phyloP scores from a whole-genome alignment of 2,329 filamentous ascomycete species.

The Paradendryphiella salina region DNA sequence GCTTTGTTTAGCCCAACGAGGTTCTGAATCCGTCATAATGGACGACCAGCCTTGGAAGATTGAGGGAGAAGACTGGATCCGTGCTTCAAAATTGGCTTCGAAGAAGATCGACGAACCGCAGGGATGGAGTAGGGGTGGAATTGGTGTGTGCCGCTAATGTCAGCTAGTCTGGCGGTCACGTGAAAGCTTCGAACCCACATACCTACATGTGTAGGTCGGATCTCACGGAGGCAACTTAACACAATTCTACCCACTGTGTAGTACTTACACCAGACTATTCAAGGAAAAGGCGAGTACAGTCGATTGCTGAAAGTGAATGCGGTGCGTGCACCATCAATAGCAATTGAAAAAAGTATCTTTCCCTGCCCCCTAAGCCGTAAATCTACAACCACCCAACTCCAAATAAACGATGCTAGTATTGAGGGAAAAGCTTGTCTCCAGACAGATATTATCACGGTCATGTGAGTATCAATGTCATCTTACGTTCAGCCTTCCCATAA shows the following conservation, averaged over 20 bases:
- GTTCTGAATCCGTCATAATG: not conserved
- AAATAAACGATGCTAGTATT: constrained; percentile 2
- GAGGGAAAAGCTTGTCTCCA: not conserved
- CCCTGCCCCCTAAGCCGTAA: constrained; percentile 3
- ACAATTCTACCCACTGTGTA: too few relatives aligned
- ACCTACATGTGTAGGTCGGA: too few relatives aligned
- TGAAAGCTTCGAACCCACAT: not conserved
- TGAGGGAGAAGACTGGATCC: too few relatives aligned
- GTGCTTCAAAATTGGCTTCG: too few relatives aligned
- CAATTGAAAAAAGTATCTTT: not conserved
- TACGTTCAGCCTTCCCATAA: not conserved
- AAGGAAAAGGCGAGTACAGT: not conserved
- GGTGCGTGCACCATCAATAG: not conserved
- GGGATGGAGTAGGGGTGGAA: not conserved
- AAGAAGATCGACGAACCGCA: too few relatives aligned
- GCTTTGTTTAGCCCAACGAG: not conserved
- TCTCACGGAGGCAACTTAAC: too few relatives aligned
- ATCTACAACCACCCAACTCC: constrained; percentile 8
- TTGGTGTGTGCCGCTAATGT: not conserved
- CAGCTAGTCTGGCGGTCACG: not conserved
- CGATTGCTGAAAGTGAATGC: not conserved
- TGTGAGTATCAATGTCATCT: not conserved
- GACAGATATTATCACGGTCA: not conserved
- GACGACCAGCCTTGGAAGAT: not conserved
- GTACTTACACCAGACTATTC: too few relatives aligned